A percentile compares a stretch with the other conserved stretches of the same genome.
phyloP scores from a whole-genome alignment of 352 stramenopile species.

The Phytophthora kernoviae region DNA sequence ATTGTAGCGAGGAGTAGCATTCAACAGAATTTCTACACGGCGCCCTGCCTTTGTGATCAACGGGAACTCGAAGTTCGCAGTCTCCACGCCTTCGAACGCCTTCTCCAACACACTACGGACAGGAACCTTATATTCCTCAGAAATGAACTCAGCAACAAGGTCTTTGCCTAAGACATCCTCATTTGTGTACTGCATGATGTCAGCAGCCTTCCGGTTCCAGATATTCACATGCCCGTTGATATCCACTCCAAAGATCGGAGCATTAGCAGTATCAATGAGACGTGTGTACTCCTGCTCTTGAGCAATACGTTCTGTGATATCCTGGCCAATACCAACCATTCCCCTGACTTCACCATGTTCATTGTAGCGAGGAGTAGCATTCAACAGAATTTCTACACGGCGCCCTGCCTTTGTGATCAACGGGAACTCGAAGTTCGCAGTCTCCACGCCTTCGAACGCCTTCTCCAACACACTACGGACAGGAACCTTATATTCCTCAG shows the following conservation, averaged over 20 bases:
- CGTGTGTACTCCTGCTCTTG: slow-evolving; percentile 4
- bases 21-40: slow-evolving; percentile 19
- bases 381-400: slow-evolving; percentile 44
- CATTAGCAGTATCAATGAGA: slow-evolving; percentile 3
- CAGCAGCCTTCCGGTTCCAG: slow-evolving; percentile 80
- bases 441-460: slow-evolving; percentile 15
- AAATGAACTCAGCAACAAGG: slow-evolving; percentile 79
- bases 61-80: slow-evolving; percentile 66
- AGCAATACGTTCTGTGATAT: slow-evolving; percentile 5
- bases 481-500: slow-evolving; percentile 56
- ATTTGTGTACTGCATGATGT: slow-evolving; percentile 82
- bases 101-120: slow-evolving; percentile 21
- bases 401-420: slow-evolving; percentile 14
- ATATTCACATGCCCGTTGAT: slow-evolving; percentile 55
- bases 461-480: slow-evolving; percentile 35
- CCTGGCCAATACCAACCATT: slow-evolving; percentile 4
- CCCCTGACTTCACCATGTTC: slow-evolving; percentile 32
- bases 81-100: slow-evolving; percentile 60
- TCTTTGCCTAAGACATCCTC: slow-evolving; percentile 72
- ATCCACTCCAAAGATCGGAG: slow-evolving; percentile 3
- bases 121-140: slow-evolving; percentile 42
- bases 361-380: slow-evolving; percentile 43
- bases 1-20: slow-evolving; percentile 21
- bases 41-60: slow-evolving; percentile 21
- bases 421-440: slow-evolving; percentile 5